Evolutionary conservation across 2,329 filamentous ascomycete genomes (phyloP).

Genomic region (Sporothrix pallida): DNA sequence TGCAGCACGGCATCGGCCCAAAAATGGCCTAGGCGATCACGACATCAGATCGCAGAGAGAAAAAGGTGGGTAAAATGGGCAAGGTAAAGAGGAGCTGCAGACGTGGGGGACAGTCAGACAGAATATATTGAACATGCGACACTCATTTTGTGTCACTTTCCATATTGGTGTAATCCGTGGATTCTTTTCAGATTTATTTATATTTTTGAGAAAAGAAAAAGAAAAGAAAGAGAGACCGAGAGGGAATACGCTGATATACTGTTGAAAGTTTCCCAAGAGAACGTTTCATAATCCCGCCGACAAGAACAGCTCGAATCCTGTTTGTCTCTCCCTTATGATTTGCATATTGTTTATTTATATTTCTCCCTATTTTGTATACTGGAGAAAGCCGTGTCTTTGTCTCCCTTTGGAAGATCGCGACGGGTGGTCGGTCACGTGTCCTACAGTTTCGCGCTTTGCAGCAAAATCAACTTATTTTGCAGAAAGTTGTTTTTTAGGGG

Average conservation of each 20-base stretch:
- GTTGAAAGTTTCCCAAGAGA: too few species aligned
- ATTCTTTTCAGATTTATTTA: too few species aligned
- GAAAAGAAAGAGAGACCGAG: too few species aligned
- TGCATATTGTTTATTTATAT: background rate
- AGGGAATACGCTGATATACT: too few species aligned
- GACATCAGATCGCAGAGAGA: conserved; percentile 18
- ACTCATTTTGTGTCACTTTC: too few species aligned
- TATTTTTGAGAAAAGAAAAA: too few species aligned
- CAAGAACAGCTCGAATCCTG: background rate
- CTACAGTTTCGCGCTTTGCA: background rate
- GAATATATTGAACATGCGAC: too few species aligned
- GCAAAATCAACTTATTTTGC: too few species aligned
- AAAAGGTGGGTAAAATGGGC: background rate
- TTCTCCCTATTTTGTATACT: background rate
- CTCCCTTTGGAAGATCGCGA: background rate
- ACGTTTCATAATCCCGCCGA: background rate
- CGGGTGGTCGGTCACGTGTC: conserved; percentile 1
- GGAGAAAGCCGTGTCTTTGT: too few species aligned
- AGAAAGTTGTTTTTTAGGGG: too few species aligned
- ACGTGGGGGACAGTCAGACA: background rate
- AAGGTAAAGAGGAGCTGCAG: background rate
- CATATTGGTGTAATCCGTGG: too few species aligned
- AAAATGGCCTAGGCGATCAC: conserved; percentile 32
- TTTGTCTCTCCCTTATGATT: background rate
- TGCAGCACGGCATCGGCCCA: conserved; percentile 31